These are phyloP conservation scores for Microcos paniculata DNA, from an alignment of 345 rosid genomes.

Conservation along the genomic window DNA sequence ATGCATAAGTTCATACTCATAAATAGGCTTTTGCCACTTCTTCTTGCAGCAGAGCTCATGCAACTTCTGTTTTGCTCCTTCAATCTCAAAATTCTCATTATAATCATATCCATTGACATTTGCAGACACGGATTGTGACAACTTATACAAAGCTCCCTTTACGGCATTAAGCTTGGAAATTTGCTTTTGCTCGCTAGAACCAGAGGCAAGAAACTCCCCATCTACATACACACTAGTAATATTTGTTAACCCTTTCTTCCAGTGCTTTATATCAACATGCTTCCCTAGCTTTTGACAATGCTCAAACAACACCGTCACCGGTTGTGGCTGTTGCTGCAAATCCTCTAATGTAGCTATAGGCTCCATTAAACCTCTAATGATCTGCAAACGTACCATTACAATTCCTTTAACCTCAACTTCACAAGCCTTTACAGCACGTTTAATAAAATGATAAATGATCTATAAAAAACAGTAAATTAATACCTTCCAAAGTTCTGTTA, in stretches of 20 bases:
- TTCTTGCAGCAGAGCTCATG: constrained; percentile 53
- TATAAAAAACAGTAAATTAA: neutral
- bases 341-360: constrained; percentile 59
- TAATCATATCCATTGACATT: constrained; percentile 2
- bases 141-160: constrained; percentile 49
- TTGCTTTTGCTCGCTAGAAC: constrained; percentile 57
- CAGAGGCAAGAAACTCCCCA: constrained; percentile 48
- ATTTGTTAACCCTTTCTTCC: constrained; percentile 29
- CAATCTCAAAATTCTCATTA: constrained; percentile 29
- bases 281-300: constrained; percentile 68
- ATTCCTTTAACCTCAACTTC: neutral
- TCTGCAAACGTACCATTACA: constrained; percentile 34
- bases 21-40: constrained; percentile 68
- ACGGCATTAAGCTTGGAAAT: constrained; percentile 71
- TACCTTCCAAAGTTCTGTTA: constrained; percentile 71
- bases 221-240: constrained; percentile 55
- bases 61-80: constrained; percentile 61
- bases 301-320: constrained; percentile 52
- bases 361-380: constrained; percentile 64
- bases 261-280: constrained; percentile 40
- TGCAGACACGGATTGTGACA: constrained; percentile 24
- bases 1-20: constrained; percentile 41
- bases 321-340: constrained; percentile 67
- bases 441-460: neutral
- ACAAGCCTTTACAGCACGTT: neutral